Evolutionary conservation across 202 grass and related monocot species (phyloP), one percentile per base, ranked within the genome.

Genomic region (Eragrostis tef): DNA sequence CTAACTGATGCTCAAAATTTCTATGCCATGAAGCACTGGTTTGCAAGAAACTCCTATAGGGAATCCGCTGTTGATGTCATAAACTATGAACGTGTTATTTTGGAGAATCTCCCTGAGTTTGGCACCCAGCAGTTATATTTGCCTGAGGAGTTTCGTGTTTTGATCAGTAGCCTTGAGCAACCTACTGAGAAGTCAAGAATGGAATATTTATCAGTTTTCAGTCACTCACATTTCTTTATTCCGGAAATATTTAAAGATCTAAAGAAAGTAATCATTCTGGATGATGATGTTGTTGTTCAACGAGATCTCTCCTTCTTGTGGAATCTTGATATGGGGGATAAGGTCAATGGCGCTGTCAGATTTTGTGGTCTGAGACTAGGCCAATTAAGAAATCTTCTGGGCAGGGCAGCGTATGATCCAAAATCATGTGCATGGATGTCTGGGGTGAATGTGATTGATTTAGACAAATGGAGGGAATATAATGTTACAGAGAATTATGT

Each of bases 351-450:
- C 63, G 95, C 92, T 66, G 71, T 91, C 72, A 93, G 79, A 39
- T 89, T 88, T 88, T 98, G 95, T 86, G 88, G 92, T 45, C 60
- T 94, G 29, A 95, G 80, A 93, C 57, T 95, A 46, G 84, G 88
- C 27, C 88, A 98, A 49, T 75, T 98, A 39, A 86, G 83, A 85
- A 87, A 84, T 8, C 90, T 91, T 70, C 58, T 98, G 47, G 88
- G 84, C 70, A 78, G 79, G 71, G 81, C 86, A 67, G 84, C 72
- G 48, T 95, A 98, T 74, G 80, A 98, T 77, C 82, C 68, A 24
- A 85, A 85, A 64, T 98, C 95, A 85, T 98, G 95, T 85, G 88
- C 88, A 67, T 98, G 95, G 95, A 98, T 98, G 90, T 93, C 90
- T 86, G 95, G 95, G 63, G 24, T 98, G 68, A 98, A 98, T 85